Conservation (phyloP, 2,329 filamentous ascomycete genomes). For the Ustilaginoidea virens region DNA sequence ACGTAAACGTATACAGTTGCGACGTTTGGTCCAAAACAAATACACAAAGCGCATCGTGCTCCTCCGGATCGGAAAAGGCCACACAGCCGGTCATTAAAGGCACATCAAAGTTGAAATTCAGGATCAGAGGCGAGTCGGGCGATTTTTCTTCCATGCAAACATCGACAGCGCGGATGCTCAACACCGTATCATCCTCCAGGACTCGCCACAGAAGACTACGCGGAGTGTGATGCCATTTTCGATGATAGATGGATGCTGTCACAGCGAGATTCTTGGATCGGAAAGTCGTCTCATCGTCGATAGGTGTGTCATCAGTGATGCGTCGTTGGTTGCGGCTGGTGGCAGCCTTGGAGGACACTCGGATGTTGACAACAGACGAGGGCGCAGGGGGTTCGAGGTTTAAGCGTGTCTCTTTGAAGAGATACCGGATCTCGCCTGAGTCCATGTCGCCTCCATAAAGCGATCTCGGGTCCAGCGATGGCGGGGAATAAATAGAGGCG, state of each 20-base stretch:
- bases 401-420: constrained; percentile 78
- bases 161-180: constrained; percentile 76
- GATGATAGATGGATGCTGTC: constrained; percentile 72
- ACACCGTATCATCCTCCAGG: constrained; percentile 59
- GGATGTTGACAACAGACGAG: constrained; percentile 55
- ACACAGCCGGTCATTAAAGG: constrained; percentile 64
- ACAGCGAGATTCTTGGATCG: constrained; percentile 57
- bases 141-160: constrained; percentile 53
- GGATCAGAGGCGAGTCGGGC: constrained; percentile 55
- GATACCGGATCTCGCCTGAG: constrained; percentile 42
- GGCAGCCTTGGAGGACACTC: constrained; percentile 41
- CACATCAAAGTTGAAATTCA: constrained; percentile 64
- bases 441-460: constrained; percentile 55
- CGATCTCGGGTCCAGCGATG: constrained; percentile 4
- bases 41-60: constrained; percentile 61
- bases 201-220: constrained; percentile 86
- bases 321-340: constrained; percentile 28
- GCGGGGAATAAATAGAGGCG: too few species aligned
- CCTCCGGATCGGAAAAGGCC: constrained; percentile 63
- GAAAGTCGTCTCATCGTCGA: constrained; percentile 61
- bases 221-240: constrained; percentile 59
- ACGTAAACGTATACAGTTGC: constrained; percentile 68
- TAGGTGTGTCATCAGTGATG: constrained; percentile 14
- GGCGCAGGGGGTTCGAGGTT: constrained; percentile 61
- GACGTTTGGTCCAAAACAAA: constrained; percentile 69